Evolutionary conservation across 2,329 filamentous ascomycete species (phyloP), one percentile per base, ranked within the genome.

Genomic region (Colletotrichum cuscutae): DNA sequence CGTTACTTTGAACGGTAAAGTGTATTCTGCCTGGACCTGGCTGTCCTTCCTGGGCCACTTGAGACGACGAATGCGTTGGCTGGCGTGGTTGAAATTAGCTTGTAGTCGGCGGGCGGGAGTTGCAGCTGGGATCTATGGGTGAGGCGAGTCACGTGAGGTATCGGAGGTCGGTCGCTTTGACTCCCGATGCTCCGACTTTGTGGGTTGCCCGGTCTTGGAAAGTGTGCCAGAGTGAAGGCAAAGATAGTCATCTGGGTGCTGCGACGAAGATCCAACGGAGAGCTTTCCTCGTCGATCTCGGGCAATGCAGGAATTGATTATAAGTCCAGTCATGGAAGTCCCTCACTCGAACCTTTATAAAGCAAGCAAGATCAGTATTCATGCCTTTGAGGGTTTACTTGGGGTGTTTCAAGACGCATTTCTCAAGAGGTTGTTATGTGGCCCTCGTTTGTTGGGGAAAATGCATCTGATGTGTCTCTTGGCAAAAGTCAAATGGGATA

Each of bases 341-440:
- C 12, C 7, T 66, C 32, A 49, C n/a, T n/a, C 6, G 49, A 32
- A 19, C 7, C 3, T 28, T n/a, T 15, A 6, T 56, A n/a, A 64
- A 24, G 61, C 49, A 15, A 28, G 32, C 12, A 52, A n/a, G 1
- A 32, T 49, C 15, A 57, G 26, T 22, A 30, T 24, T 22, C 24
- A 66, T 66, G 54, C 64, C 60, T 62, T 62, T 32, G 42, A 62
- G 60, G 60, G 24, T 59, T 59, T 60, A 28, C 9, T 6, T 37
- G 37, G 24, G n/a, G 11, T 60, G 64, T 66, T 66, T 66, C 54
- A 66, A 46, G 35, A 35, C 32, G 64, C 64, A 66, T 60, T 28
- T 66, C 49, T 49, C 46, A 28, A 32, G 42, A 53, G 28, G n/a
- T 28, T 13, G 11, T 62, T 5, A n/a, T 32, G 6, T 15, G 26